phyloP scores from a whole-genome alignment of 108 stramenopile genomes.

The Aurantiochytrium sp. region DNA sequence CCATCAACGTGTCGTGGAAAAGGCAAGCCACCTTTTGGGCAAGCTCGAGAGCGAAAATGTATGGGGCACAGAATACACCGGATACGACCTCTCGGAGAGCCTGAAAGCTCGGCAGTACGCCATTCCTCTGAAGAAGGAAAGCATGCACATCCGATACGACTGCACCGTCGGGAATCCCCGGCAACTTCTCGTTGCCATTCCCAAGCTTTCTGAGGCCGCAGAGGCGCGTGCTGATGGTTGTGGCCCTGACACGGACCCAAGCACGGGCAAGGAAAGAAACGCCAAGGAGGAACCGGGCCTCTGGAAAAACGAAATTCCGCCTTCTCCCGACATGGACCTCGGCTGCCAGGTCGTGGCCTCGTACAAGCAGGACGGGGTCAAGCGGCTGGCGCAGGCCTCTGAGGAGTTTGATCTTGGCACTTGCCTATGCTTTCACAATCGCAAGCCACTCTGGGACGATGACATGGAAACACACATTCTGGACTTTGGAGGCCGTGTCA shows the following conservation, averaged over 20 bases:
- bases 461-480: constrained; percentile 50
- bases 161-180: not conserved
- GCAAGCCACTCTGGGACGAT: constrained; percentile 48
- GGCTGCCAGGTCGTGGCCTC: not conserved
- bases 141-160: not conserved
- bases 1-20: not conserved
- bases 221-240: not conserved
- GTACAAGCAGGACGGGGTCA: not conserved
- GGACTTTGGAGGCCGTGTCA: constrained; percentile 55
- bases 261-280: not conserved
- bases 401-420: not conserved
- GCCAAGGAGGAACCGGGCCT: not conserved
- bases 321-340: not conserved
- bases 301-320: not conserved
- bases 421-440: constrained; percentile 31
- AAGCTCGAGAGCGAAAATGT: not conserved
- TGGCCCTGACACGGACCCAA: not conserved
- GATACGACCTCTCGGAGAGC: not conserved
- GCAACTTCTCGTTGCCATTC: not conserved
- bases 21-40: not conserved
- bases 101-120: not conserved
- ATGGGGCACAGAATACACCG: not conserved
- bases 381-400: not conserved
- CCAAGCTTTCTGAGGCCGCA: not conserved
- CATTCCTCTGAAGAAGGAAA: not conserved